Percentiles rank a stretch among this genome's conserved stretches.
These are phyloP conservation scores for Acanthamoeba divionensis DNA, from an alignment of 208 protist genomes.

Conservation along the genomic window DNA sequence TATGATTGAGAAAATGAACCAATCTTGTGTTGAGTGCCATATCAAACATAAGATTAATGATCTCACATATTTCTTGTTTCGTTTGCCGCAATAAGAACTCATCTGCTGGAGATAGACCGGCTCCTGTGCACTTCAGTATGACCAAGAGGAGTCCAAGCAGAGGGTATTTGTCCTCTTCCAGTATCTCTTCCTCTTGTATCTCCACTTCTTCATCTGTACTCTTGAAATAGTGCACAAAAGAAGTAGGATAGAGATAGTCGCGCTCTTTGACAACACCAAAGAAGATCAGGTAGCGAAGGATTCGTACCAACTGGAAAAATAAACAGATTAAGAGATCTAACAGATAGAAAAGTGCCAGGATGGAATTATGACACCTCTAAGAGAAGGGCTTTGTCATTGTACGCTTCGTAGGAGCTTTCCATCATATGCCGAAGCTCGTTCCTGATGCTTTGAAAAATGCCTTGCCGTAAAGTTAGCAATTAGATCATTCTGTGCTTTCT, in stretches of 20 bases:
- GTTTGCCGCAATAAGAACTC: constrained; percentile 7
- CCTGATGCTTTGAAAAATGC: too few species aligned
- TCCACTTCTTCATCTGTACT: not conserved
- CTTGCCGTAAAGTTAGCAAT: too few species aligned
- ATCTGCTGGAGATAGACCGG: too few species aligned
- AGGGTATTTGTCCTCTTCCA: too few species aligned
- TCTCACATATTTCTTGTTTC: constrained; percentile 9
- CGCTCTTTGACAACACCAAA: constrained; percentile 11
- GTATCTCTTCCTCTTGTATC: not conserved
- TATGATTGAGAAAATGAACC: not conserved
- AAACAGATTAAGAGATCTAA: not conserved
- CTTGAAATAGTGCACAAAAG: not conserved
- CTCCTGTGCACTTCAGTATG: too few species aligned
- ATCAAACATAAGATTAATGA: constrained; percentile 42
- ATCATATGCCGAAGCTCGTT: not conserved
- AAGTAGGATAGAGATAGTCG: constrained; percentile 21
- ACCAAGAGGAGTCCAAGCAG: too few species aligned
- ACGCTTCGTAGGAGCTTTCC: constrained; percentile 18
- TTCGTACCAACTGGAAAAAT: not conserved
- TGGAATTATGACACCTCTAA: not conserved
- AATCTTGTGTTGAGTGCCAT: constrained; percentile 23
- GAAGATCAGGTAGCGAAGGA: constrained; percentile 17
- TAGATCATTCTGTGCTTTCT: too few species aligned
- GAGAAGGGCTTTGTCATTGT: constrained; percentile 23
- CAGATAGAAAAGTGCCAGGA: not conserved